phyloP scores from a whole-genome alignment of 495 filamentous ascomycete genomes.

The Thermochaetoides thermophila region DNA sequence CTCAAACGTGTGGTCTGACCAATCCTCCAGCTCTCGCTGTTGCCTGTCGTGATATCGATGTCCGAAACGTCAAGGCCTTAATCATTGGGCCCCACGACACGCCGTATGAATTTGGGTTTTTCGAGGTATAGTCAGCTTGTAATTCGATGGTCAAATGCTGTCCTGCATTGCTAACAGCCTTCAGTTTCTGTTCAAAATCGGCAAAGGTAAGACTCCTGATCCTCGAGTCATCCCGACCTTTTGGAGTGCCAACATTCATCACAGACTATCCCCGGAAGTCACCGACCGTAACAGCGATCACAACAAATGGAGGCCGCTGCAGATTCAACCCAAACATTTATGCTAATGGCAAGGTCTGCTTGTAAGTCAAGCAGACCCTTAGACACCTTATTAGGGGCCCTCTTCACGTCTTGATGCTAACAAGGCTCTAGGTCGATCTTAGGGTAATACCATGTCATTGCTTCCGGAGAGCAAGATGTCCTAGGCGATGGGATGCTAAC shows the following conservation, averaged over 20 bases:
- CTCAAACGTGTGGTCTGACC: constrained; percentile 1
- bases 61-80: constrained; percentile 74
- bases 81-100: constrained; percentile 90
- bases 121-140: constrained; percentile 44
- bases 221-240: neutral
- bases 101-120: constrained; percentile 94
- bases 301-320: constrained; percentile 74
- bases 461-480: no score
- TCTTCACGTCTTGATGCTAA: constrained; percentile 11
- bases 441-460: no score
- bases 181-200: constrained; percentile 53
- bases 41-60: constrained; percentile 69
- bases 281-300: constrained; percentile 57
- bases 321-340: constrained; percentile 98
- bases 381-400: no score
- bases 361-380: constrained; percentile 38
- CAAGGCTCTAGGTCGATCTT: constrained; percentile 60
- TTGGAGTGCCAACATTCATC: no score
- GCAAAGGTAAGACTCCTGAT: constrained; percentile 35
- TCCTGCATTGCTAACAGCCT: constrained; percentile 11
- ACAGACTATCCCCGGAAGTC: constrained; percentile 83
- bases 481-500: no score
- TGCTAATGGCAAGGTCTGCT: constrained; percentile 74
- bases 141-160: neutral
- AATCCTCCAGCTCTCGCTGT: constrained; percentile 58